Percentiles rank a stretch among this genome's conserved stretches.
phyloP scores from a whole-genome alignment of 2,329 filamentous ascomycete species.

The Arthrobotrys megalospora region DNA sequence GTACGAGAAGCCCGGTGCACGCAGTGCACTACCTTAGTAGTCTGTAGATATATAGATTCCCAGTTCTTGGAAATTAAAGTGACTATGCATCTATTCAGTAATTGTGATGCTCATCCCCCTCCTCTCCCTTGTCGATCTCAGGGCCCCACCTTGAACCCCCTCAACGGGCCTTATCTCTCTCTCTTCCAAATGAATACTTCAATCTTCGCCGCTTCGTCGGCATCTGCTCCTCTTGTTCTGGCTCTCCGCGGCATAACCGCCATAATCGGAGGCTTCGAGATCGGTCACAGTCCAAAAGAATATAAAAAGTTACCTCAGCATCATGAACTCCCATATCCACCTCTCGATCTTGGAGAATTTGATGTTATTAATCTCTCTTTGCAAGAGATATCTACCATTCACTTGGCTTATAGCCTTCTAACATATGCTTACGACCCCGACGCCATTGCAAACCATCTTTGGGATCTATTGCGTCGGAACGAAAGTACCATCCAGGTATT shows the following conservation, averaged over 20 bases:
- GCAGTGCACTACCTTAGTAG: neutral
- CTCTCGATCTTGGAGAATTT: constrained; percentile 32
- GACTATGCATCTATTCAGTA: constrained; percentile 18
- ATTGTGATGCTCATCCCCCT: constrained; percentile 1
- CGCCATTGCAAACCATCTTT: constrained; percentile 26
- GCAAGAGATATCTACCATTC: constrained; percentile 40
- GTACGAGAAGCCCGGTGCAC: constrained; percentile 6
- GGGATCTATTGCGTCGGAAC: constrained; percentile 31
- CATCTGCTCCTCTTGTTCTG: constrained; percentile 7
- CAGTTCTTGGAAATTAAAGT: neutral
- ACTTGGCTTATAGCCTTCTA: constrained; percentile 33
- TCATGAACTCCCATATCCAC: constrained; percentile 24
- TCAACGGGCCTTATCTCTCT: neutral
- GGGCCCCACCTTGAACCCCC: neutral
- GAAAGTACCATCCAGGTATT: constrained; percentile 15
- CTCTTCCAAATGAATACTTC: constrained; percentile 32
- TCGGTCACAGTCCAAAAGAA: constrained; percentile 8
- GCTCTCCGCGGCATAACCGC: constrained; percentile 48
- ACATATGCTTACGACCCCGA: constrained; percentile 40
- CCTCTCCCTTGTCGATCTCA: constrained; percentile 6
- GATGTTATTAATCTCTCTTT: constrained; percentile 26
- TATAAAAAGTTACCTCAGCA: constrained; percentile 35
- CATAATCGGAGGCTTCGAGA: constrained; percentile 50
- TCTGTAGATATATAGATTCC: constrained; percentile 3
- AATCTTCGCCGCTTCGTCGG: constrained; percentile 23